phyloP scores from a whole-genome alignment of 2,329 filamentous ascomycete species.

The Cercospora citrullina region DNA sequence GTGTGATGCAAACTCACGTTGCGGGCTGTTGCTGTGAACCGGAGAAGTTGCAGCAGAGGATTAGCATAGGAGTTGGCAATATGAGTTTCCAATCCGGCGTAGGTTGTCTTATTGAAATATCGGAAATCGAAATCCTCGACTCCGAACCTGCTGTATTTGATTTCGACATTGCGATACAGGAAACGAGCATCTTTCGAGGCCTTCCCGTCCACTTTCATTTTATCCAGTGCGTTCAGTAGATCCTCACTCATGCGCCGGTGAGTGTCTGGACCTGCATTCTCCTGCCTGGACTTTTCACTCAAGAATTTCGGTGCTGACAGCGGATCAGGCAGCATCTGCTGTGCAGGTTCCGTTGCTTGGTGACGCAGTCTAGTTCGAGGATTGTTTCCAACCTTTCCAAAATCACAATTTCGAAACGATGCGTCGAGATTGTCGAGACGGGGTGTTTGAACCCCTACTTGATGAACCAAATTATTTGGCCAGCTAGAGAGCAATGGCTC shows the following conservation, averaged over 20 bases:
- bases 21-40: conserved; percentile 83
- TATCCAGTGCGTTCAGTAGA: conserved; percentile 64
- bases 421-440: conserved; percentile 72
- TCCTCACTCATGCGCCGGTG: conserved; percentile 55
- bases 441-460: conserved; percentile 78
- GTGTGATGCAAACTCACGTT: conserved; percentile 89
- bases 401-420: conserved; percentile 68
- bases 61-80: conserved; percentile 98
- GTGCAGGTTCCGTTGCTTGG: conserved; percentile 61
- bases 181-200: conserved; percentile 79
- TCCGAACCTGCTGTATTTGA: conserved; percentile 98
- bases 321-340: conserved; percentile 57
- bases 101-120: conserved; percentile 91
- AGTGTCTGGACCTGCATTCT: conserved; percentile 47
- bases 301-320: conserved; percentile 84
- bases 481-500: conserved; percentile 85
- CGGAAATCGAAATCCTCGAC: conserved; percentile 99
- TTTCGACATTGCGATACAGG: conserved; percentile 92
- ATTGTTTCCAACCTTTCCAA: conserved; percentile 52
- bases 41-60: conserved; percentile 82
- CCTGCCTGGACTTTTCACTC: conserved; percentile 79
- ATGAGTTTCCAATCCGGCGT: conserved; percentile 91
- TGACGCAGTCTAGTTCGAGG: conserved; percentile 73
- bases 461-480: conserved; percentile 79
- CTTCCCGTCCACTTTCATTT: conserved; percentile 67